A percentile compares a stretch with the other conserved stretches of the same genome.
Conservation (phyloP, 139 green algal species). For the Ettlia oleoabundans region DNA sequence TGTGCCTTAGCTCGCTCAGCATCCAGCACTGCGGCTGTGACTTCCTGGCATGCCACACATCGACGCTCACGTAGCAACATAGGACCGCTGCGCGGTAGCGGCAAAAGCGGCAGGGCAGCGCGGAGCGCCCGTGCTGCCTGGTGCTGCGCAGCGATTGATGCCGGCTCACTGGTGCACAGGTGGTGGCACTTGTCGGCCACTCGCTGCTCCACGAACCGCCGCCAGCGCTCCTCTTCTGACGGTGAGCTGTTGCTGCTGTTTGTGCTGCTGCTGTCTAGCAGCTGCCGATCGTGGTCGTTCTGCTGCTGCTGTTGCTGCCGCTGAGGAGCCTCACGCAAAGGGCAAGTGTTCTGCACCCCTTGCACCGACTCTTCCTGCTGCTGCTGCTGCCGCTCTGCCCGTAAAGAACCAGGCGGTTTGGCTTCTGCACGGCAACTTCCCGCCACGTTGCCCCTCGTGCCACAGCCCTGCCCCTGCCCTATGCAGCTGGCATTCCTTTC, state of each 20-base stretch:
- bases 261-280: neutral
- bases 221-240: slow-evolving; percentile 8
- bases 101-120: slow-evolving; percentile 57
- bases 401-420: neutral
- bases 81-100: slow-evolving; percentile 22
- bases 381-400: neutral
- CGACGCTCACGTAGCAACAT: slow-evolving; percentile 44
- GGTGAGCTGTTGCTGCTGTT: neutral
- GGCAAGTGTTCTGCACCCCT: no score
- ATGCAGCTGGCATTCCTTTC: neutral
- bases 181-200: slow-evolving; percentile 26
- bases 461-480: neutral
- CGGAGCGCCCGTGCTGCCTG: slow-evolving; percentile 18
- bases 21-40: slow-evolving; percentile 35
- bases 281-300: slow-evolving; percentile 10
- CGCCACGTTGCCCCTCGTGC: neutral
- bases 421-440: neutral
- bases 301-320: neutral
- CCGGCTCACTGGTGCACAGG: neutral
- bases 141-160: no score
- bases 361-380: slow-evolving; percentile 7
- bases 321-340: slow-evolving; percentile 16
- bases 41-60: slow-evolving; percentile 43
- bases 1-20: slow-evolving; percentile 8
- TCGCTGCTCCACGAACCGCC: neutral